Evolutionary conservation across 2,329 filamentous ascomycete species (phyloP).

Genomic region (Ambrosiella beaveri): DNA sequence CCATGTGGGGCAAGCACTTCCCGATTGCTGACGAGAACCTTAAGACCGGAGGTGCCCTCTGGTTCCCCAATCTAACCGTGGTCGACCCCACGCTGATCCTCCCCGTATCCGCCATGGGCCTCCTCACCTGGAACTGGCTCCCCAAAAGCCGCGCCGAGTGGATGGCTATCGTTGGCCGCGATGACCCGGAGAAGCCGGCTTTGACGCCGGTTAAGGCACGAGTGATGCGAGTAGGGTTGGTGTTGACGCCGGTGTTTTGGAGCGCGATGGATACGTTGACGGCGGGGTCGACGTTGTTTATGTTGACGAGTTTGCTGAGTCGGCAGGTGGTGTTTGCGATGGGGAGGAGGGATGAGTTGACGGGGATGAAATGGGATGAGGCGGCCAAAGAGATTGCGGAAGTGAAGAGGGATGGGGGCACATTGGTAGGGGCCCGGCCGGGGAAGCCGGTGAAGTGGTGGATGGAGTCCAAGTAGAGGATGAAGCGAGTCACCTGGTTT

Average conservation of each 20-base stretch:
- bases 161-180: conserved; percentile 8
- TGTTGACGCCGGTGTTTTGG: conserved; percentile 9
- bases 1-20: conserved; percentile 14
- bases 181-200: conserved; percentile 12
- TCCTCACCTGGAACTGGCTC: conserved; percentile 10
- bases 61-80: conserved; percentile 37
- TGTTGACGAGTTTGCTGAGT: conserved; percentile 8
- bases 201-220: conserved; percentile 1
- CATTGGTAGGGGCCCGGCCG: no score
- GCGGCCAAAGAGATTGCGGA: background rate
- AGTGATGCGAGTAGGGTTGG: conserved; percentile 4
- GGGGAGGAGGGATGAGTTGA: conserved; percentile 9
- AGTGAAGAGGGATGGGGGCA: background rate
- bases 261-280: conserved; percentile 9
- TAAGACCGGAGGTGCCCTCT: conserved; percentile 33
- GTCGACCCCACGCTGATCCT: conserved; percentile 34
- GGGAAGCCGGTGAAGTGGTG: conserved; percentile 11
- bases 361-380: background rate
- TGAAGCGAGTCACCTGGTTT: background rate
- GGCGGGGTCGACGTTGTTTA: conserved; percentile 11
- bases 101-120: conserved; percentile 18
- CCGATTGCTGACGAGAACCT: conserved; percentile 24
- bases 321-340: background rate
- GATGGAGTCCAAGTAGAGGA: background rate
- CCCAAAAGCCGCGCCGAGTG: conserved; percentile 8